Evolutionary conservation across 306 rosid species (phyloP).

Genomic region (Vicia sativa): DNA sequence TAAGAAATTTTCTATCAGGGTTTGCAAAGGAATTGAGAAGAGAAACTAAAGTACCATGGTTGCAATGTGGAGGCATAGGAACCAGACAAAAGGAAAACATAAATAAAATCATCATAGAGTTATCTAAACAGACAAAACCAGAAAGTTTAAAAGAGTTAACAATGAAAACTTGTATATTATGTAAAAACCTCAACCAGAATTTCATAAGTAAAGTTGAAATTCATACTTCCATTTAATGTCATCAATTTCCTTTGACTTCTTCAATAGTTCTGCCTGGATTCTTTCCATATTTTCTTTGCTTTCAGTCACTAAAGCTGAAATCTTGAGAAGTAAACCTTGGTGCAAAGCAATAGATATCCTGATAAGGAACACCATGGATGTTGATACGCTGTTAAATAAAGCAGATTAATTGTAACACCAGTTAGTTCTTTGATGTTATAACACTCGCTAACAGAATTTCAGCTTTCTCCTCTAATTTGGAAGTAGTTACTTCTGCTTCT

Average conservation of each 20-base stretch:
- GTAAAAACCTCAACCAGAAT: no score
- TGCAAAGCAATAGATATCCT: conserved; percentile 48
- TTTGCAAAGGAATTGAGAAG: not conserved
- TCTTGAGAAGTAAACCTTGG: conserved; percentile 70
- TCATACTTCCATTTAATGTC: conserved; percentile 57
- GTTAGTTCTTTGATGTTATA: conserved; percentile 66
- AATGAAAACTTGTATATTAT: no score
- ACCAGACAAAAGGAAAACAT: no score
- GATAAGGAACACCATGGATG: conserved; percentile 35
- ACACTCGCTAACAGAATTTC: conserved; percentile 55
- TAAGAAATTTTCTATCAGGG: not conserved
- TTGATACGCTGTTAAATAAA: conserved; percentile 27
- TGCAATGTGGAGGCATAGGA: conserved; percentile 8
- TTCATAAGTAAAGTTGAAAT: no score
- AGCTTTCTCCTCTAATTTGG: conserved; percentile 66
- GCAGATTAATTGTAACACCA: conserved; percentile 52
- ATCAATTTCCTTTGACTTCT: conserved; percentile 65
- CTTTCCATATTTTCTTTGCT: conserved; percentile 58
- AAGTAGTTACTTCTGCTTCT: conserved; percentile 61
- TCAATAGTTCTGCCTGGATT: conserved; percentile 63
- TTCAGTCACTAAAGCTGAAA: conserved; percentile 69
- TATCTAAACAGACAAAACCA: no score
- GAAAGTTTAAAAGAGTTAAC: no score
- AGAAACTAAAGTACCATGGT: conserved; percentile 34
- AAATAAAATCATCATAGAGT: no score